Evolutionary conservation across 2,329 filamentous ascomycete species (phyloP), one percentile per base, ranked within the genome.

Genomic region (Aspergillus sergii): DNA sequence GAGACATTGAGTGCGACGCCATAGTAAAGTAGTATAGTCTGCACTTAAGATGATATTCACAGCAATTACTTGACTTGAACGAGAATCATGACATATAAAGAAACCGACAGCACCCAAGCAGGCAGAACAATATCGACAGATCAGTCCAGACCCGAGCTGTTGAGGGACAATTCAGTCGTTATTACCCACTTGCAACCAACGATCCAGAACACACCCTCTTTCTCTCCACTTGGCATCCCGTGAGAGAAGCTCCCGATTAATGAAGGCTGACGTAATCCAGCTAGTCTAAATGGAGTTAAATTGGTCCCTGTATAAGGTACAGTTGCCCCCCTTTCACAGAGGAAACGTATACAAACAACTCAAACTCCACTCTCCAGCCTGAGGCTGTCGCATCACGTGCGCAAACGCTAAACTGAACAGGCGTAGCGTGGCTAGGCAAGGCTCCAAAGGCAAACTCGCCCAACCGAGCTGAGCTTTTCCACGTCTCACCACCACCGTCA

Each of bases 1-100:
- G 84, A 71, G 86, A 87, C 75, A 84, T 83, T 63, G 84, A 79
- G 66, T 80, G 78, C 68, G 84, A 77, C 65, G 84, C 83, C 86
- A 89, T 89, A 68, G 67, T 79, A 75, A 48, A 23, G 63, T 56
- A 41, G 63, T 53, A 41, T 46, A 57, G 57, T 67, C 64, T 66
- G 58, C 46, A 63, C 64, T 60, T 57, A 64, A 62, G 63, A 61
- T 57, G 41, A 45, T 60, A 53, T 70, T 70, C 63, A 62, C 59
- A 55, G 54, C 26, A 58, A 64, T 63, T 63, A 62, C 50, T 45
- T 58, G 58, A 55, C 39, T 57, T 43, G 57, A 57, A 39, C 39
- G 50, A 64, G 48, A 58, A 65, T 70, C 69, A 72, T 68, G 69
- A 69, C 69, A 70, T 66, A 59, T 51, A 62, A 41, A 21, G 28